Conservation (phyloP, 2,329 filamentous ascomycete species). For the Fusarium ramigenum region DNA sequence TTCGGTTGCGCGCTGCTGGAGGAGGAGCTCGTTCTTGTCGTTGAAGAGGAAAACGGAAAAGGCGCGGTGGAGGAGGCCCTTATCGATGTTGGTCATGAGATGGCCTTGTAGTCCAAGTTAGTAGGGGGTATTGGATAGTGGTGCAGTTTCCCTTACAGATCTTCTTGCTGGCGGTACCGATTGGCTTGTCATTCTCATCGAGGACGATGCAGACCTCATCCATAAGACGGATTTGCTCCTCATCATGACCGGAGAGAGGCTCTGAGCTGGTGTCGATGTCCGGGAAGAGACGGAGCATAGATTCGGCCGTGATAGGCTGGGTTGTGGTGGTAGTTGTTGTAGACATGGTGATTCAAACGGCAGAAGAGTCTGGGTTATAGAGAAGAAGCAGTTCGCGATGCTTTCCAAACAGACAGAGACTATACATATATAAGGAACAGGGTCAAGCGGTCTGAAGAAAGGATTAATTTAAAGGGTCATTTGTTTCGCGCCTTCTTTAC, state of each 20-base stretch:
- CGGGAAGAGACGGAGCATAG: conserved; percentile 87
- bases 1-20: conserved; percentile 93
- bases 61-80: conserved; percentile 93
- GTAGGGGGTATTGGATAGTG: background rate
- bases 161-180: conserved; percentile 98
- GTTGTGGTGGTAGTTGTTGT: conserved; percentile 52
- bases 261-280: conserved; percentile 78
- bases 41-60: conserved; percentile 99
- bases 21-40: conserved; percentile 87
- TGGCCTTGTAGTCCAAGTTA: conserved; percentile 70
- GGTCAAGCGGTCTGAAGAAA: conserved; percentile 32
- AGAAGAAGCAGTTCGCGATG: background rate
- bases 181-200: conserved; percentile 89
- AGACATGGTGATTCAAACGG: conserved; percentile 41
- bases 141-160: conserved; percentile 72
- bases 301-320: conserved; percentile 81
- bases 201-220: conserved; percentile 98
- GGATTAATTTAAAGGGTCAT: conserved; percentile 41
- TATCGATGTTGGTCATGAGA: conserved; percentile 98
- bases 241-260: conserved; percentile 90
- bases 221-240: conserved; percentile 97
- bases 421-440: conserved; percentile 7
- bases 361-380: background rate
- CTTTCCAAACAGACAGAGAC: background rate
- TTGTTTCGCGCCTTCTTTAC: conserved; percentile 32